Evolutionary conservation across 2,329 filamentous ascomycete species (phyloP).

Genomic region (Drechslerella dactyloides): DNA sequence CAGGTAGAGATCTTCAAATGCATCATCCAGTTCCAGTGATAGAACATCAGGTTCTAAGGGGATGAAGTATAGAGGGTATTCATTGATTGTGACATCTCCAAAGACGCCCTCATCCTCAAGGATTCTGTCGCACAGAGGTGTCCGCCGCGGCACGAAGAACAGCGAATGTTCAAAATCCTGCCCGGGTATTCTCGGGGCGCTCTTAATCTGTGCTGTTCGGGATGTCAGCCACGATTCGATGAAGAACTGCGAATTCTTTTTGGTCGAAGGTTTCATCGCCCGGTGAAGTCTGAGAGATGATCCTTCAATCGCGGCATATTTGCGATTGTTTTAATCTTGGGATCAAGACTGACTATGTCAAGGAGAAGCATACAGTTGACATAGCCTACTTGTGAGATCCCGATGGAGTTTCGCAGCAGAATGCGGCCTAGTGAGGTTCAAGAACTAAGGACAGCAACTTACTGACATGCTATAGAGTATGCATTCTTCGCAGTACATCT

Average conservation of each 20-base stretch:
- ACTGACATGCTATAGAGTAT: slow-evolving; percentile 84
- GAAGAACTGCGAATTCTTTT: slow-evolving; percentile 27
- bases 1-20: slow-evolving; percentile 86
- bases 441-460: slow-evolving; percentile 21
- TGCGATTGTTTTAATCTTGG: slow-evolving; percentile 59
- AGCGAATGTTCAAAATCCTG: slow-evolving; percentile 85
- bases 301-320: slow-evolving; percentile 47
- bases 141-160: slow-evolving; percentile 93
- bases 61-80: slow-evolving; percentile 87
- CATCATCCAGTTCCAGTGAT: slow-evolving; percentile 85
- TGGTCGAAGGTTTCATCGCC: slow-evolving; percentile 50
- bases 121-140: slow-evolving; percentile 86
- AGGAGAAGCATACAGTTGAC: slow-evolving; percentile 63
- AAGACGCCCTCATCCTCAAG: slow-evolving; percentile 91
- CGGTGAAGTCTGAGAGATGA: slow-evolving; percentile 33
- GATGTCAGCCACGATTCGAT: slow-evolving; percentile 63
- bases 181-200: slow-evolving; percentile 62
- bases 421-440: slow-evolving; percentile 30
- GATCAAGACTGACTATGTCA: slow-evolving; percentile 66
- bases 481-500: slow-evolving; percentile 84
- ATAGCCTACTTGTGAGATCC: slow-evolving; percentile 65
- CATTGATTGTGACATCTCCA: slow-evolving; percentile 86
- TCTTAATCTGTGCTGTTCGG: slow-evolving; percentile 55
- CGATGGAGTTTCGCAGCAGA: slow-evolving; percentile 58
- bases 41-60: slow-evolving; percentile 89